Conservation (phyloP, 2,329 filamentous ascomycete species). For the Colletotrichum horii region DNA sequence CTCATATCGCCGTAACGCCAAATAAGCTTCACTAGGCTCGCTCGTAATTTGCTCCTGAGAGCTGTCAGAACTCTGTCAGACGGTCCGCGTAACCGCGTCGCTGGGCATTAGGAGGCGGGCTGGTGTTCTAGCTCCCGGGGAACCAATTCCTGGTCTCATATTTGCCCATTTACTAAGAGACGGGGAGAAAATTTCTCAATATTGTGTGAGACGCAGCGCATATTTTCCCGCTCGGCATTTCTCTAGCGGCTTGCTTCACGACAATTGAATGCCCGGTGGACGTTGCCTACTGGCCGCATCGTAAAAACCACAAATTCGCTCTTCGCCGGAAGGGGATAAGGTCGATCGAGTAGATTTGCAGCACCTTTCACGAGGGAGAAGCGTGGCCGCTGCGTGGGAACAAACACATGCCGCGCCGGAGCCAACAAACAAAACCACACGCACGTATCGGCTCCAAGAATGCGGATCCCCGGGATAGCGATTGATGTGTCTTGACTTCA, state of each 20-base stretch:
- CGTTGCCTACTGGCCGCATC: neutral
- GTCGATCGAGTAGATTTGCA: neutral
- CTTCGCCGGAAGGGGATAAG: conserved; percentile 3
- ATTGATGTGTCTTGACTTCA: neutral
- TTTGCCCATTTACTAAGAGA: neutral
- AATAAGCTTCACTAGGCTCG: neutral
- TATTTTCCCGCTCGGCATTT: neutral
- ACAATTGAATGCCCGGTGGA: neutral
- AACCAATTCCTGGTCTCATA: neutral
- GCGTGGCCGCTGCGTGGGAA: neutral
- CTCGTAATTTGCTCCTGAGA: neutral
- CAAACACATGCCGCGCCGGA: neutral
- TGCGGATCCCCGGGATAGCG: neutral
- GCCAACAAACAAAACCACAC: neutral
- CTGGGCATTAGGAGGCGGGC: neutral
- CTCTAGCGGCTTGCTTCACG: neutral
- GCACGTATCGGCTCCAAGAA: neutral
- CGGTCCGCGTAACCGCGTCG: neutral
- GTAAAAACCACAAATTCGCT: neutral
- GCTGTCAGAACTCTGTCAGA: neutral
- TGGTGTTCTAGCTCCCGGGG: neutral
- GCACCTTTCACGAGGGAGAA: neutral
- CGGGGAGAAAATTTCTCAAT: neutral
- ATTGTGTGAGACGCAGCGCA: neutral
- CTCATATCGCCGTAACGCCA: neutral